Conservation (phyloP, 176 grass and related monocot genomes). For the Carex parvula region DNA sequence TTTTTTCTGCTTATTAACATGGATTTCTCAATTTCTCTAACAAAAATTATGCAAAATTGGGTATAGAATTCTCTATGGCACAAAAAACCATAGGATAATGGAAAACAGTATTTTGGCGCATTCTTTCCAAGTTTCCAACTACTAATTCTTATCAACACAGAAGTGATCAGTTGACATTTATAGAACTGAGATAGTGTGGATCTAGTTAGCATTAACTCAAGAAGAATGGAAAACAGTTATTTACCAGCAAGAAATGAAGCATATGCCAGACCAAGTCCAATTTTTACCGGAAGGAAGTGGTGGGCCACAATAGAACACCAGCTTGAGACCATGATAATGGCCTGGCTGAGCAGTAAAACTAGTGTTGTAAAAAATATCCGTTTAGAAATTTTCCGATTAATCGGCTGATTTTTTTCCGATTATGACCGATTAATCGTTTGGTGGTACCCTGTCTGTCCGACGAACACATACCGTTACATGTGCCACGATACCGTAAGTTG, state of each 20-base stretch:
- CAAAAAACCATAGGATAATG: too few species aligned
- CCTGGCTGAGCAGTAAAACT: slow-evolving; percentile 52
- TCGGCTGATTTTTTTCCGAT: too few species aligned
- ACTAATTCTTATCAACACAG: background rate
- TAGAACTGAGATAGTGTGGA: background rate
- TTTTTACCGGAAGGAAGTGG: slow-evolving; percentile 44
- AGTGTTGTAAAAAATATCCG: too few species aligned
- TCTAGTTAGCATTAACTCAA: background rate
- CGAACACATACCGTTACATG: background rate
- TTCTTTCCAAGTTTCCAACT: background rate
- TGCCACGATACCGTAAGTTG: slow-evolving; percentile 56
- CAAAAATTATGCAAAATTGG: too few species aligned
- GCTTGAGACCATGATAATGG: slow-evolving; percentile 39
- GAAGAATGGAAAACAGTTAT: background rate
- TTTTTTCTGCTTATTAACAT: background rate
- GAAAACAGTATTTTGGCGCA: background rate
- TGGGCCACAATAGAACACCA: slow-evolving; percentile 85
- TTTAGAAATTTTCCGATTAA: too few species aligned
- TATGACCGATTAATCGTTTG: too few species aligned
- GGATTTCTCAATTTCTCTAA: too few species aligned
- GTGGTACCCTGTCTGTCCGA: too few species aligned
- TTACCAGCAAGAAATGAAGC: slow-evolving; percentile 77
- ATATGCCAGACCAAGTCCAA: slow-evolving; percentile 46
- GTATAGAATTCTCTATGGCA: too few species aligned
- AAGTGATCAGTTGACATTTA: too few species aligned